Base-by-base conservation (phyloP, 2,329 filamentous ascomycete species). In the Boeremia lycopersici region DNA sequence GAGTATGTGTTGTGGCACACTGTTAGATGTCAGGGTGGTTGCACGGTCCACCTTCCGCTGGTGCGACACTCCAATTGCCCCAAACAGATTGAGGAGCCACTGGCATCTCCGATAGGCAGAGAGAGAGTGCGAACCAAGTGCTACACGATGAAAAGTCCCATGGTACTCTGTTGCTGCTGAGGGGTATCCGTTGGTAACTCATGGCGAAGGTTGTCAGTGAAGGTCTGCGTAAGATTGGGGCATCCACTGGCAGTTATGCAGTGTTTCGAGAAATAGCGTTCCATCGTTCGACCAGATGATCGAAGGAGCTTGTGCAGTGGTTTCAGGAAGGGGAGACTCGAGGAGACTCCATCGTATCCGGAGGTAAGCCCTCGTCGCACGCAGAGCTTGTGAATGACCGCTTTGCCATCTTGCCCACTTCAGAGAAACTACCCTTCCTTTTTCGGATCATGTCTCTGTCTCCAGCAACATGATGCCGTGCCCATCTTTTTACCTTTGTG, bases 401-500 rank as follows among this genome's bases (percentile, higher is more conserved):
- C 52, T 65, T 70, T 15, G 40, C n/a, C n/a, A 33, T 17, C 3
- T 30, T 48, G 12, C 19, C 48, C 35, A 42, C 36, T 51, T 48
- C 48, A 31, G 45, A 12, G 6, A 44, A 29, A 25, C 49, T 43
- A 13, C 60, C 41, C 30, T 63, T 70, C 35, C 68, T 64, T 50
- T 69, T 71, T 41, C 57, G 61, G 13, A 28, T 42, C 4, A 38
- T 53, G 15, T 35, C 43, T 42, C 35, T 43, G 33, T 65, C 59
- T 13, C 62, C 54, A 36, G 79, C 81, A 48, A 96, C 86, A 73
- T 93, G 95, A 33, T 80, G 78, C 53, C 86, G 73, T 8, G 91
- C 84, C 92, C 92, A 97, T 60, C 89, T 84, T 63, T 84, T 85
- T 31, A 96, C 90, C 42, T 80, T 81, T 59, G 78, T 81, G 23